Base-by-base conservation (phyloP, 257 asterid species). In the Orobanche coerulescens region DNA sequence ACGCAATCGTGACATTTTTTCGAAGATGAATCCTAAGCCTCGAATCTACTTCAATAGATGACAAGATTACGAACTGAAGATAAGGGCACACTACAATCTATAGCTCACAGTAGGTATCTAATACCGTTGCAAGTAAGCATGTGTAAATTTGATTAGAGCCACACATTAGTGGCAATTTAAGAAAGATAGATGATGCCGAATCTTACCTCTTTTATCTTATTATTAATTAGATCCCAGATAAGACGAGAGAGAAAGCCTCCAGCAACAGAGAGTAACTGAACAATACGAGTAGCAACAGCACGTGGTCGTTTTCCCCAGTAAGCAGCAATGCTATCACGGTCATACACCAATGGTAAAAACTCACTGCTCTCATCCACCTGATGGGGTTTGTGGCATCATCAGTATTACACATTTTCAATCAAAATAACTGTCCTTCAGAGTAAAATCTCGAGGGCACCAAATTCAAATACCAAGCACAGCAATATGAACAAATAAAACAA, bases 241-340 rank as follows among this genome's bases (percentile, higher is more conserved):
- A 93, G 79, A 59, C 91, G 92, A 53, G 97, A 93, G 65, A 93
- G 88, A 79, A 93, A 93, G 31, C 99, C 99, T 65, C 99, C 99
- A 60, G 99, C 95, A 59, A 89, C 99, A 51, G 96, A 84, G 58
- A 75, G n/a, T 56, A 93, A 71, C 79, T 93, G 99, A 59, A 86
- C 85, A 74, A 86, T 72, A 70, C 99, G 94, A 55, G 97, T 86
- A 1, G 98, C 94, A 74, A 93, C 96, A 72, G 98, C 86, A 59
- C 94, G 86, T 18, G 97, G 97, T 42, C 98, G 75, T 77, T 93
- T 93, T 5, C 98, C 95, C 98, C 98, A 93, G 73, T 93, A 93
- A 49, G 85, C 86, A 65, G 96, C 59, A 63, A 93, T 93, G 25
- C 53, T 86, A 40, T 78, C 82, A 33, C 97, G 98, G 75, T 93